Percentiles rank a stretch among this genome's conserved stretches.
phyloP scores from a whole-genome alignment of 2,329 filamentous ascomycete species.

The Venturia carpophila region DNA sequence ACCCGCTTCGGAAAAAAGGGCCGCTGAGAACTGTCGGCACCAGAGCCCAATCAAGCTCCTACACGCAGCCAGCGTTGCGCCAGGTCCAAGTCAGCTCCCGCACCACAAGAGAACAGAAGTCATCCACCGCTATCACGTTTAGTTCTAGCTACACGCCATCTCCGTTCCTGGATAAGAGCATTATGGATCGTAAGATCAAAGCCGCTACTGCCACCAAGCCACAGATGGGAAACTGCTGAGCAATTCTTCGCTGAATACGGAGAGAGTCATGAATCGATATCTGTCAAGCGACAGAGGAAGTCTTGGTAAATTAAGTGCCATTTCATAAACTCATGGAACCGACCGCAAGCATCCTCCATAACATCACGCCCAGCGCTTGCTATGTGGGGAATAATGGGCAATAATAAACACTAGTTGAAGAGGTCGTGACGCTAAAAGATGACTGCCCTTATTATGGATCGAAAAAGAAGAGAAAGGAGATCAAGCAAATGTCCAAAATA shows the following conservation, averaged over 20 bases:
- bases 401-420: constrained; percentile 6
- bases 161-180: constrained; percentile 13
- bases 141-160: constrained; percentile 14
- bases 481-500: neutral
- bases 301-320: neutral
- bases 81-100: neutral
- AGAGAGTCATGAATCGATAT: neutral
- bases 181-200: constrained; percentile 16
- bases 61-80: neutral
- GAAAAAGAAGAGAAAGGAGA: neutral
- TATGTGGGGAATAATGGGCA: neutral
- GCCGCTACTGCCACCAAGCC: neutral
- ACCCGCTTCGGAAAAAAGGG: neutral
- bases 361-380: constrained; percentile 1
- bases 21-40: neutral
- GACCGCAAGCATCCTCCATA: neutral
- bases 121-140: neutral
- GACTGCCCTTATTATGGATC: neutral
- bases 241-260: neutral
- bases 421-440: neutral
- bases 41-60: neutral
- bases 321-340: neutral
- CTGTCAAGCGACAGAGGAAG: neutral
- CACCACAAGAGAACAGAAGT: neutral
- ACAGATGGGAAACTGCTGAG: neutral